A percentile compares a stretch with the other conserved stretches of the same genome.
Conservation (phyloP, 345 rosid species). For the Diplotaxis tenuifolia region DNA sequence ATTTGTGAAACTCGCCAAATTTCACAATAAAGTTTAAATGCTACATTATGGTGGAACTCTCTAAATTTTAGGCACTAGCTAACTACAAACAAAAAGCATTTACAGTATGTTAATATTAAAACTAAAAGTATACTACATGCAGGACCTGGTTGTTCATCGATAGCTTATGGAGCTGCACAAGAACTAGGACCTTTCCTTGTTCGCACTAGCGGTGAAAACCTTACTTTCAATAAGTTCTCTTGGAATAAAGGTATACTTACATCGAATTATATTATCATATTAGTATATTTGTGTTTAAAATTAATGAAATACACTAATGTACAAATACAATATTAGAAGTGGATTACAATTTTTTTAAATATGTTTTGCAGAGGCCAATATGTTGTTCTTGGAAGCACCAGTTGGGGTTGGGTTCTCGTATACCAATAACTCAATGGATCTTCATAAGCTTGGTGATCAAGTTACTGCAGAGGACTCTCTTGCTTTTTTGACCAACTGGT, state of each 20-base stretch:
- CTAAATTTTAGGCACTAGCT: too few species aligned
- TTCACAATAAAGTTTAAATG: not conserved
- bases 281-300: not conserved
- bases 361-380: conserved; percentile 55
- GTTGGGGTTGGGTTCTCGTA: conserved; percentile 88
- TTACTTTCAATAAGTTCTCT: conserved; percentile 49
- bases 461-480: conserved; percentile 59
- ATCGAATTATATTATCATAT: not conserved
- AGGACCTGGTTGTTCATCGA: conserved; percentile 91
- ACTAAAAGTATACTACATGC: not conserved
- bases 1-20: not conserved
- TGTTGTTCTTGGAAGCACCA: conserved; percentile 77
- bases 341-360: not conserved
- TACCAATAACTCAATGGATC: conserved; percentile 53
- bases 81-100: too few species aligned
- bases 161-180: conserved; percentile 72
- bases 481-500: conserved; percentile 62
- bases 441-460: conserved; percentile 49
- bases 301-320: not conserved
- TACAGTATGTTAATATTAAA: not conserved
- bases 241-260: conserved; percentile 67
- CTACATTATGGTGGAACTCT: not conserved
- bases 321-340: not conserved
- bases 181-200: conserved; percentile 77
- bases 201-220: conserved; percentile 37